Evolutionary conservation across 2,329 filamentous ascomycete species (phyloP).

Genomic region (Cladosporium sp.): DNA sequence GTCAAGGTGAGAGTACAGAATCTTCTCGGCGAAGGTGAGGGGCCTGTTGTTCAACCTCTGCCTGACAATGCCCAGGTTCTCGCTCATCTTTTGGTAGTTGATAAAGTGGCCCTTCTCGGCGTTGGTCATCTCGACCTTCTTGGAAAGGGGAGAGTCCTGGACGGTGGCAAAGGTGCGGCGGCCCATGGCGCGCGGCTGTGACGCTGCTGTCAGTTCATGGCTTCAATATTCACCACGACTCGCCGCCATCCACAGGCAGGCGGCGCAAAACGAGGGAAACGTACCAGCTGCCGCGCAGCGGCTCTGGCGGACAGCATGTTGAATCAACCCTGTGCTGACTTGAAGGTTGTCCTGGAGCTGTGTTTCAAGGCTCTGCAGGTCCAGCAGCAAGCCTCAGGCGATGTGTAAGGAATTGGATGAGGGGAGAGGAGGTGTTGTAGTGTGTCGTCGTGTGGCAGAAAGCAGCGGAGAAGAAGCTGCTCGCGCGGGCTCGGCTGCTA

Average conservation of each 20-base stretch:
- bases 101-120: conserved; percentile 95
- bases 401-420: conserved; percentile 1
- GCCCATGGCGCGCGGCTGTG: conserved; percentile 41
- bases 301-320: conserved; percentile 33
- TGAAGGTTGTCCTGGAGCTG: conserved; percentile 14
- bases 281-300: conserved; percentile 36
- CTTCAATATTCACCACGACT: neutral
- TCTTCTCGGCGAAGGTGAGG: conserved; percentile 94
- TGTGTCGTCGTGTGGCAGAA: conserved; percentile 15
- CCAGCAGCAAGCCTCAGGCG: conserved; percentile 16
- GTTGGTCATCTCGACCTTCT: conserved; percentile 97
- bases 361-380: conserved; percentile 17
- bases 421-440: conserved; percentile 14
- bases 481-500: conserved; percentile 11
- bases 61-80: conserved; percentile 90
- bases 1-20: conserved; percentile 97
- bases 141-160: conserved; percentile 76
- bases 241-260: neutral
- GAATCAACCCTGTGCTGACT: conserved; percentile 19
- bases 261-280: conserved; percentile 15
- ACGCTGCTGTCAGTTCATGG: neutral
- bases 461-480: conserved; percentile 15
- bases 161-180: conserved; percentile 71
- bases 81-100: conserved; percentile 98
- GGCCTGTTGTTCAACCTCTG: conserved; percentile 87